Percentiles rank a stretch among this genome's conserved stretches.
phyloP scores from a whole-genome alignment of 2,329 filamentous ascomycete species.

The Colletotrichum theobromicola region DNA sequence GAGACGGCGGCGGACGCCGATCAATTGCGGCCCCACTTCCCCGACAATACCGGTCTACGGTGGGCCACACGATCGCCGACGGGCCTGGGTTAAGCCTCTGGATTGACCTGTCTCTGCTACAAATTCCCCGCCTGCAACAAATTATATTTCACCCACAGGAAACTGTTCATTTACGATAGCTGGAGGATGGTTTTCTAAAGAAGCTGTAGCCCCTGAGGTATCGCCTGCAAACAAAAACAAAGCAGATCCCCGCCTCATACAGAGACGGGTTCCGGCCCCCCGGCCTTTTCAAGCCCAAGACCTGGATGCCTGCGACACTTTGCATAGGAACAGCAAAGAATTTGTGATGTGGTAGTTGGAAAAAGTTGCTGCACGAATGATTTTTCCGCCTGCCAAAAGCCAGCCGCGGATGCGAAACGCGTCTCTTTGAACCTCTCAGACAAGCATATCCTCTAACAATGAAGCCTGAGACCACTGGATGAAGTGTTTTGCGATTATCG shows the following conservation, averaged over 20 bases:
- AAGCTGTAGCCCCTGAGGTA: neutral
- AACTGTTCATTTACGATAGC: too few relatives aligned
- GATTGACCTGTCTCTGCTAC: neutral
- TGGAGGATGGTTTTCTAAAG: neutral
- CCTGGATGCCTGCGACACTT: neutral
- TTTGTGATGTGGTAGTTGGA: neutral
- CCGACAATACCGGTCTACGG: neutral
- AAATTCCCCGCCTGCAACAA: neutral
- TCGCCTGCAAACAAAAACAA: neutral
- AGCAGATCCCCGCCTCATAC: neutral
- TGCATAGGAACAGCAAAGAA: neutral
- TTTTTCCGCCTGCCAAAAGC: neutral
- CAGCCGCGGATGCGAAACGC: neutral
- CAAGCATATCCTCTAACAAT: neutral
- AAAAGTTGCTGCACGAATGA: neutral
- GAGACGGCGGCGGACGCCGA: neutral
- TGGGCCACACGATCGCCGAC: neutral
- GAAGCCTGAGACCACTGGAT: neutral
- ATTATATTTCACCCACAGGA: too few relatives aligned
- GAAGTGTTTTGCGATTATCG: neutral
- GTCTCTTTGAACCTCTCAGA: neutral
- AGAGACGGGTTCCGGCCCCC: neutral
- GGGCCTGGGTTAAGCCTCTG: neutral
- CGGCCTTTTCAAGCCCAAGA: neutral
- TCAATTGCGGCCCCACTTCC: neutral